These are phyloP conservation scores for Fereydounia khargensis DNA, from an alignment of 1,284 basidiomycete species.

Conservation along the genomic window DNA sequence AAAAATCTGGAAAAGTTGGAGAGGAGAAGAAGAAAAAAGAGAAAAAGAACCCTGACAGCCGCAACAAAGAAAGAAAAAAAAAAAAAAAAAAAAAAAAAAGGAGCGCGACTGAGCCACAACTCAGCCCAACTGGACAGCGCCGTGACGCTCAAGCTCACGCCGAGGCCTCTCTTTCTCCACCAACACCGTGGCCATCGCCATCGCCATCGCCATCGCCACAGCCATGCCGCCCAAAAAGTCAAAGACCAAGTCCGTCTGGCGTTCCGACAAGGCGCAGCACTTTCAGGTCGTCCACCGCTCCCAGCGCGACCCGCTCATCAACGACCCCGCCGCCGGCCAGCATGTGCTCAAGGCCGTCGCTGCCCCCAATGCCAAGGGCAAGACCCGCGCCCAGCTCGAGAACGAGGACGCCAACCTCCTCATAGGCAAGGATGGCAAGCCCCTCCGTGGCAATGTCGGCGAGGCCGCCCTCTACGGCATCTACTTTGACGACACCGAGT, in stretches of 20 bases:
- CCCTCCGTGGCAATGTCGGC: constrained; percentile 63
- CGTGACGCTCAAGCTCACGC: no score
- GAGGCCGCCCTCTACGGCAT: constrained; percentile 88
- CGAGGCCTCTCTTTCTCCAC: not conserved
- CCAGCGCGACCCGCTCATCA: constrained; percentile 88
- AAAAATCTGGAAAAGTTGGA: no score
- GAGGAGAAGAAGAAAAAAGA: not conserved
- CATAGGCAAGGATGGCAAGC: constrained; percentile 59
- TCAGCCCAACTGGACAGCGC: no score
- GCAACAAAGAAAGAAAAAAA: constrained; percentile 8
- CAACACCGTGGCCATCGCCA: no score
- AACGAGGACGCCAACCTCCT: constrained; percentile 62
- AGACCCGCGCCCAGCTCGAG: constrained; percentile 74
- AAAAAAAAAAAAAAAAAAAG: constrained; percentile 1
- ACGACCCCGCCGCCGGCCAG: constrained; percentile 83
- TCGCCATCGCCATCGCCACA: not conserved
- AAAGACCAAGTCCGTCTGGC: constrained; percentile 70
- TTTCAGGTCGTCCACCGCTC: constrained; percentile 97
- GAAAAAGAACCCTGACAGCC: constrained; percentile 19
- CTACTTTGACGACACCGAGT: constrained; percentile 95
- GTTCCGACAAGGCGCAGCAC: constrained; percentile 81
- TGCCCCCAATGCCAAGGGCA: constrained; percentile 66
- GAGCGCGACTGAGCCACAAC: no score
- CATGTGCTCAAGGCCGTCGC: constrained; percentile 83
- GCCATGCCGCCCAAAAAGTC: constrained; percentile 44